Percentiles rank a stretch among this genome's conserved stretches.
phyloP scores from a whole-genome alignment of 768 basidiomycete species.

The Russula olivacea region DNA sequence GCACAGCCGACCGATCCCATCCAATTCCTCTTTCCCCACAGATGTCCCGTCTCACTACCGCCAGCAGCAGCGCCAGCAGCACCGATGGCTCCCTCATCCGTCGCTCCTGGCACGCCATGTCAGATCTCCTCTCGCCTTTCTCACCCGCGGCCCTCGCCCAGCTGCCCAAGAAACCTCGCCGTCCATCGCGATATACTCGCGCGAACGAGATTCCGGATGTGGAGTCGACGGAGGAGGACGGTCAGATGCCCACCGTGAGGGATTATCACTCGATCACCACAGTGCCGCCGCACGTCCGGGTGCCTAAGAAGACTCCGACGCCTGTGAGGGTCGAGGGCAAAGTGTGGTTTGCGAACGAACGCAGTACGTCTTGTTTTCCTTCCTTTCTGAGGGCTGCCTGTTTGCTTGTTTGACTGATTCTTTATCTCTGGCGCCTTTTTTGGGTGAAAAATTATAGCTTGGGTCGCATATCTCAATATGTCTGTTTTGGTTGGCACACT shows the following conservation, averaged over 20 bases:
- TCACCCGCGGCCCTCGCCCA: constrained; percentile 55
- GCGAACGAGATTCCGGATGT: constrained; percentile 70
- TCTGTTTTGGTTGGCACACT: constrained; percentile 80
- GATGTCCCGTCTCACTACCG: constrained; percentile 4
- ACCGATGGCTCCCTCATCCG: constrained; percentile 37
- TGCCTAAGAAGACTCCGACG: constrained; percentile 78
- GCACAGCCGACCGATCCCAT: background rate
- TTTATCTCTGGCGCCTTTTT: background rate
- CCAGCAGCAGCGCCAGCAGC: constrained; percentile 17
- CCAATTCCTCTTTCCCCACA: background rate
- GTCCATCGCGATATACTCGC: constrained; percentile 51
- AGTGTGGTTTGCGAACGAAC: constrained; percentile 97
- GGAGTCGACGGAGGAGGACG: constrained; percentile 39
- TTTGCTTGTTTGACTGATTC: background rate
- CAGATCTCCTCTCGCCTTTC: constrained; percentile 58
- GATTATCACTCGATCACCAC: constrained; percentile 76
- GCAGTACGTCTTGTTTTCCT: constrained; percentile 45
- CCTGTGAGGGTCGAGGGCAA: constrained; percentile 87
- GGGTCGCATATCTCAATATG: constrained; percentile 89
- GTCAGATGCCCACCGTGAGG: constrained; percentile 53
- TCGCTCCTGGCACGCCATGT: constrained; percentile 57
- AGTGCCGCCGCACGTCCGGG: constrained; percentile 56
- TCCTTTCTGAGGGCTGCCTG: background rate
- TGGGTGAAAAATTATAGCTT: constrained; percentile 46
- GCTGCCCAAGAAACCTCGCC: constrained; percentile 39